Evolutionary conservation across 139 green algal species (phyloP).

Genomic region (Coelastrella sp.): DNA sequence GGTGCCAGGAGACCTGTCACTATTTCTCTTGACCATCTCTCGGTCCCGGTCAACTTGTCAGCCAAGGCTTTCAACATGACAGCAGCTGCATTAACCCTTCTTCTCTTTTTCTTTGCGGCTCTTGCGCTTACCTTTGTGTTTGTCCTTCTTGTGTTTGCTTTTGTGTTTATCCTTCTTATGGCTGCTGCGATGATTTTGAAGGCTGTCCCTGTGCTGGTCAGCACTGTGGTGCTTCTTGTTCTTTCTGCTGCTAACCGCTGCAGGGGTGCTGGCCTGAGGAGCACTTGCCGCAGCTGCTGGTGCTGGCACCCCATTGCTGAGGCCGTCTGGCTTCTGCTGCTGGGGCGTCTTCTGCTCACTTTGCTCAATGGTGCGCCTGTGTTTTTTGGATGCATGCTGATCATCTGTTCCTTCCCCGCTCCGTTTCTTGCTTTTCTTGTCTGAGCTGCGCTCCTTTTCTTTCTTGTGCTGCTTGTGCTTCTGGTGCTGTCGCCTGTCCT

Average conservation of each 20-base stretch:
- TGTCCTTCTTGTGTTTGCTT: background rate
- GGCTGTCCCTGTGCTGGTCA: background rate
- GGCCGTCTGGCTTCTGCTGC: background rate
- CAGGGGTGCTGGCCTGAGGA: background rate
- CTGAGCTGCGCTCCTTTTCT: background rate
- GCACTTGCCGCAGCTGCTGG: background rate
- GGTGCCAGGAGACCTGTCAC: too few species aligned
- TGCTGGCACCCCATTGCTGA: background rate
- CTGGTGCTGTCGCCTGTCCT: background rate
- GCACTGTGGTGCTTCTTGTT: background rate
- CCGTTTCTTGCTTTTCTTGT: background rate
- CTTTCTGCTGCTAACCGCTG: background rate
- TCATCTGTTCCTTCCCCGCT: background rate
- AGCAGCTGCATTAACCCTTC: background rate
- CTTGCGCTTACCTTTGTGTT: background rate
- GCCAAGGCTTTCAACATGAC: too few species aligned
- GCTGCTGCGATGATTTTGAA: slow-evolving; percentile 15
- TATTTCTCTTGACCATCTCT: too few species aligned
- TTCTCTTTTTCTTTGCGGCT: background rate
- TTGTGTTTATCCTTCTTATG: background rate
- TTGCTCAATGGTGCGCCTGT: background rate
- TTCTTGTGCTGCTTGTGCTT: slow-evolving; percentile 2
- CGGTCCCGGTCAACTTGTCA: too few species aligned
- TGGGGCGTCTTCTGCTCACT: background rate
- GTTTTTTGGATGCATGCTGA: background rate